Percentiles rank a stretch among this genome's conserved stretches.
Conservation (phyloP, 306 rosid species). For the Geum urbanum region DNA sequence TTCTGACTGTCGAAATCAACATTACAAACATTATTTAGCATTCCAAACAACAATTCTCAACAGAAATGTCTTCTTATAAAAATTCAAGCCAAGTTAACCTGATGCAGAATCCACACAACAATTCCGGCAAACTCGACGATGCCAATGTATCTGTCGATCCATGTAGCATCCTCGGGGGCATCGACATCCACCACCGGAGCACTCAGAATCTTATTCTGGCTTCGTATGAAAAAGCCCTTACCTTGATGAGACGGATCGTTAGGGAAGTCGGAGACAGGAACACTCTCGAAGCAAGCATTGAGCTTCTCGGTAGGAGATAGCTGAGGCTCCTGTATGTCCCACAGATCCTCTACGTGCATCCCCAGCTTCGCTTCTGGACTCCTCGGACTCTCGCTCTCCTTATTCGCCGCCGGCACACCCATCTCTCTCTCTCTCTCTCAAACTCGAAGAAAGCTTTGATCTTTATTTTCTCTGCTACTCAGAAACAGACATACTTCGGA, state of each 20-base stretch:
- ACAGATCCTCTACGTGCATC: constrained; percentile 71
- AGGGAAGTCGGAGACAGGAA: constrained; percentile 95
- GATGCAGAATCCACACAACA: constrained; percentile 93
- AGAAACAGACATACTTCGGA: constrained; percentile 28
- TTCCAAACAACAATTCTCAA: constrained; percentile 13
- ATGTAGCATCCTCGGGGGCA: constrained; percentile 82
- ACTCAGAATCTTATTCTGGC: constrained; percentile 64
- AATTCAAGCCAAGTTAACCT: too few species aligned
- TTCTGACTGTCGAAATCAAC: constrained; percentile 58
- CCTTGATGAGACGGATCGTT: constrained; percentile 60
- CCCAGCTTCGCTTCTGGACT: constrained; percentile 97
- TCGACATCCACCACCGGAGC: constrained; percentile 94
- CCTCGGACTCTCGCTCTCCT: constrained; percentile 44
- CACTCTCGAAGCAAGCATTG: constrained; percentile 88
- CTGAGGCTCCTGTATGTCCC: constrained; percentile 78
- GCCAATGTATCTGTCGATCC: constrained; percentile 98
- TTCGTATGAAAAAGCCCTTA: constrained; percentile 10
- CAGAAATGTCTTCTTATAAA: too few species aligned
- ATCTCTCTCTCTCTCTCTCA: constrained; percentile 1
- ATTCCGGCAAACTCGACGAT: constrained; percentile 97
- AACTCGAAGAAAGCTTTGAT: too few species aligned
- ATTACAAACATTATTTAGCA: constrained; percentile 28
- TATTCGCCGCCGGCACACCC: constrained; percentile 27
- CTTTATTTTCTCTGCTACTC: constrained; percentile 12
- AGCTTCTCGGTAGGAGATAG: constrained; percentile 85